Conservation (phyloP, 495 filamentous ascomycete genomes). For the Penicillium lagena region DNA sequence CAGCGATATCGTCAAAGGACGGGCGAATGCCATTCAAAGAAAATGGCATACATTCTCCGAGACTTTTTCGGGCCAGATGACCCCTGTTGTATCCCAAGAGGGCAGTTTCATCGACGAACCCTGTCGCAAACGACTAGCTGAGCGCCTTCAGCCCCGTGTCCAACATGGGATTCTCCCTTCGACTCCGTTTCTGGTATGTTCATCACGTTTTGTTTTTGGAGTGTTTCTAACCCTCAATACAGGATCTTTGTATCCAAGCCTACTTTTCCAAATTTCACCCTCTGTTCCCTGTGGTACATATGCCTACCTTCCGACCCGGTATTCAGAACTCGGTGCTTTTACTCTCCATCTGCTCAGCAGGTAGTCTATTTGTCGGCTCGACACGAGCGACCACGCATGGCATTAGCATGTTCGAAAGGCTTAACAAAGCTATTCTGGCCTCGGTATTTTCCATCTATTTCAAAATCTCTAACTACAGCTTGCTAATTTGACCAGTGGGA, state of each 20-base stretch:
- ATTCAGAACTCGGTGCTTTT: not conserved
- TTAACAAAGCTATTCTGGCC: constrained; percentile 28
- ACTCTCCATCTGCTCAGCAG: constrained; percentile 4
- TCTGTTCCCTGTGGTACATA: constrained; percentile 15
- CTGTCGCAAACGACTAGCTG: constrained; percentile 12
- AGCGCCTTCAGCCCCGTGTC: constrained; percentile 10
- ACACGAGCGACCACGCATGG: constrained; percentile 16
- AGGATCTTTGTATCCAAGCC: constrained; percentile 13
- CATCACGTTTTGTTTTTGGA: no score
- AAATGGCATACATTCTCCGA: constrained; percentile 10
- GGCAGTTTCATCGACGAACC: constrained; percentile 13
- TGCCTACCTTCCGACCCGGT: constrained; percentile 15
- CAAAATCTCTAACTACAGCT: not conserved
- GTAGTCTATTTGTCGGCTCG: constrained; percentile 18
- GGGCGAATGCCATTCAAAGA: not conserved
- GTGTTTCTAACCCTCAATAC: not conserved
- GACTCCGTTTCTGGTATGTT: constrained; percentile 14
- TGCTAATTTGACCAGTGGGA: constrained; percentile 7
- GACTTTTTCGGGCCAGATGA: constrained; percentile 2
- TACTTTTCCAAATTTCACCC: constrained; percentile 16
- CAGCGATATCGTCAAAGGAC: not conserved
- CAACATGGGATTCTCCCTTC: constrained; percentile 15
- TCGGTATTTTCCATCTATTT: constrained; percentile 10
- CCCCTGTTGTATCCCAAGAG: constrained; percentile 3
- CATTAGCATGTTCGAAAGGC: constrained; percentile 22